A percentile compares a stretch with the other conserved stretches of the same genome.
phyloP scores from a whole-genome alignment of 1,284 basidiomycete species.

The Cutaneotrichosporon sp. region DNA sequence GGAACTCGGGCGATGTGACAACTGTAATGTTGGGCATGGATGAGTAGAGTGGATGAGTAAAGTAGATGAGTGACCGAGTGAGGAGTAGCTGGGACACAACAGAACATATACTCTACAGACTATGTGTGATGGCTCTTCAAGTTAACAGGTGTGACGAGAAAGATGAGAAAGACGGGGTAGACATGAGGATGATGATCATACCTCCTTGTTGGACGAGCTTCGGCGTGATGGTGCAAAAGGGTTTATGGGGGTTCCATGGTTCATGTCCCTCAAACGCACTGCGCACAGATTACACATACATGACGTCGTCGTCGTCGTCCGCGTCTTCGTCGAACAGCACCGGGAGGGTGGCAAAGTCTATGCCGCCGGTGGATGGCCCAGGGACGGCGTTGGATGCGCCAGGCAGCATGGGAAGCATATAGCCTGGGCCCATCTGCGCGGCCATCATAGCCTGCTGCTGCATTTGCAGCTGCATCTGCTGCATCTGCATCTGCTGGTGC shows the following conservation, averaged over 20 bases:
- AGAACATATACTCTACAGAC: not conserved
- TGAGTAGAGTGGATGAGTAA: not conserved
- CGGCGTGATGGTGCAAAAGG: not conserved
- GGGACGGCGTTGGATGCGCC: too few species aligned
- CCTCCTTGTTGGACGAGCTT: not conserved
- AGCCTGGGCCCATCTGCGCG: too few species aligned
- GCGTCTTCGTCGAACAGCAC: too few species aligned
- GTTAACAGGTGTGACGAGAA: not conserved
- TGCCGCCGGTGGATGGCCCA: too few species aligned
- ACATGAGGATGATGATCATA: not conserved
- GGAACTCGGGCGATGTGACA: not conserved
- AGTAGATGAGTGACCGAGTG: not conserved
- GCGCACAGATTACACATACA: too few species aligned
- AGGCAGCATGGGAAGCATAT: too few species aligned
- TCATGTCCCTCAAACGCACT: too few species aligned
- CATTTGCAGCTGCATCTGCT: too few species aligned
- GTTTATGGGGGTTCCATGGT: too few species aligned
- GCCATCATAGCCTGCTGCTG: not conserved
- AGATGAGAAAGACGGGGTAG: not conserved
- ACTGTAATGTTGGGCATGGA: not conserved
- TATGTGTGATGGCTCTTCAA: not conserved
- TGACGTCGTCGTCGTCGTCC: too few species aligned
- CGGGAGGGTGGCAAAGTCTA: too few species aligned
- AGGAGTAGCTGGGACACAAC: not conserved
- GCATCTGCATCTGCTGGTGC: not conserved